Conservation (phyloP, 2,329 filamentous ascomycete species). For the Aspergillus ochraceoroseus region DNA sequence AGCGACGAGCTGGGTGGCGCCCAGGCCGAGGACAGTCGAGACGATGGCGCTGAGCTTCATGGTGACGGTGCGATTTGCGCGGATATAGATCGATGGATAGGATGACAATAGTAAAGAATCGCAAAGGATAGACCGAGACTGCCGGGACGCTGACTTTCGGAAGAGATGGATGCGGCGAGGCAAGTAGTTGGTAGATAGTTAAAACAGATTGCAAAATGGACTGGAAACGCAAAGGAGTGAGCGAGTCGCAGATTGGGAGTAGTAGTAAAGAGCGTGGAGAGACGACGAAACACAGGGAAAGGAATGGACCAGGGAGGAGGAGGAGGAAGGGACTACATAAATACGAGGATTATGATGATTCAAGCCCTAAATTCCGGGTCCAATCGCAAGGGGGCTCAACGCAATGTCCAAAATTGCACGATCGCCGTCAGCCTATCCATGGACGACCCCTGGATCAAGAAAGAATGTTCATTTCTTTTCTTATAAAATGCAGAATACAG, state of each 20-base stretch:
- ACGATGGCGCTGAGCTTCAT: conserved; percentile 38
- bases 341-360: conserved; percentile 2
- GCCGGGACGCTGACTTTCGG: too few species aligned
- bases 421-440: conserved; percentile 7
- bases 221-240: conserved; percentile 25
- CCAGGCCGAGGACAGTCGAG: conserved; percentile 35
- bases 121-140: conserved; percentile 11
- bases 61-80: conserved; percentile 14
- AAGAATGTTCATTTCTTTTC: conserved; percentile 9
- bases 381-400: conserved; percentile 19
- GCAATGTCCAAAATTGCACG: conserved; percentile 10
- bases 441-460: conserved; percentile 4
- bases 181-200: conserved; percentile 2
- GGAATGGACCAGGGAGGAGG: conserved; percentile 8
- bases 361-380: conserved; percentile 8
- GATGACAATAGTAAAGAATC: conserved; percentile 1
- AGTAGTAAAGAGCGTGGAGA: conserved; percentile 26
- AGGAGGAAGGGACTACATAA: conserved; percentile 8
- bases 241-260: conserved; percentile 18
- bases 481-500: too few species aligned
- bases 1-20: conserved; percentile 30
- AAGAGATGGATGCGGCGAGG: conserved; percentile 2
- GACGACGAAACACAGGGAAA: too few species aligned
- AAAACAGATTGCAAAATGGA: conserved; percentile 13
- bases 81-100: conserved; percentile 1